Conservation (phyloP, 306 rosid species). For the Pterocarpus macrocarpus region DNA sequence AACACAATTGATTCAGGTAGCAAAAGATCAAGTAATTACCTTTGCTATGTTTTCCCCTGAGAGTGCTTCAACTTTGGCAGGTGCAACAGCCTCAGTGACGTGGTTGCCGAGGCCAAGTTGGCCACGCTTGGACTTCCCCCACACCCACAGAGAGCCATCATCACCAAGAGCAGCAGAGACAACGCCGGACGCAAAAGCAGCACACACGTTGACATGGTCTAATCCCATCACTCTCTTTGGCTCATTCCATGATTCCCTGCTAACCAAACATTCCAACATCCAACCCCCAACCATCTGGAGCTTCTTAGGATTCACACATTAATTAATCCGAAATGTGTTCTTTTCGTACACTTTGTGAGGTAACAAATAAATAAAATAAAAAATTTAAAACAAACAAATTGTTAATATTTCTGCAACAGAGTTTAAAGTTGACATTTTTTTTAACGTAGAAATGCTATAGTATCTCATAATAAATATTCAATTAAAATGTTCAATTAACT, state of each 20-base stretch:
- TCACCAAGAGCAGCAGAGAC: conserved; percentile 85
- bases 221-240: conserved; percentile 69
- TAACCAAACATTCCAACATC: neutral
- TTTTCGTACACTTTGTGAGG: too few relatives aligned
- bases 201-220: conserved; percentile 64
- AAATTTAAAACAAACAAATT: too few relatives aligned
- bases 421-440: too few relatives aligned
- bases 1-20: neutral
- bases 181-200: conserved; percentile 88
- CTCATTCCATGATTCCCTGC: conserved; percentile 83
- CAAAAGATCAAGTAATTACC: conserved; percentile 50
- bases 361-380: too few relatives aligned
- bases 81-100: conserved; percentile 62
- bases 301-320: too few relatives aligned
- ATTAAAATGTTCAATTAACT: too few relatives aligned
- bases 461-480: too few relatives aligned
- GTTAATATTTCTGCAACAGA: too few relatives aligned
- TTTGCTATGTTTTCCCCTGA: conserved; percentile 71
- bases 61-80: conserved; percentile 74
- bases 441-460: too few relatives aligned
- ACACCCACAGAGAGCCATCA: conserved; percentile 86
- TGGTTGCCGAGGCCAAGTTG: conserved; percentile 89
- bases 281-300: too few relatives aligned
- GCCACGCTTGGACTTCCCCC: conserved; percentile 93
- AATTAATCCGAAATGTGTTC: too few relatives aligned